Evolutionary conservation across 345 rosid genomes (phyloP).

Genomic region (Durio zibethinus): DNA sequence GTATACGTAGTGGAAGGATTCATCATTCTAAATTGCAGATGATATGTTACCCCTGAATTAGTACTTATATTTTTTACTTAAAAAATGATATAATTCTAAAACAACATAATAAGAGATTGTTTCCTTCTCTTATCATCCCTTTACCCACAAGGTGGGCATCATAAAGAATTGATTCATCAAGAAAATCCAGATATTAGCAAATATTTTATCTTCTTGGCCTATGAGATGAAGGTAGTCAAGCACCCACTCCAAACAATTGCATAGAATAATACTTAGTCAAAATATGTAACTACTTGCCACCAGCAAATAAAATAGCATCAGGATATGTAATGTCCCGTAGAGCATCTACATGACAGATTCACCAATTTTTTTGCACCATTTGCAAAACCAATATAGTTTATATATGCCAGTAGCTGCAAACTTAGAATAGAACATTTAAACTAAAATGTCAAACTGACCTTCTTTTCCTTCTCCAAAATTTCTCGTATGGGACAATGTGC

Average conservation of each 20-base stretch:
- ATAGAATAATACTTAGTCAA: background rate
- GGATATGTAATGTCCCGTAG: background rate
- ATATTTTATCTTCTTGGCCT: background rate
- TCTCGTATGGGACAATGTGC: slow-evolving; percentile 98
- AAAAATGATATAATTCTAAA: background rate
- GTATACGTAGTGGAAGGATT: background rate
- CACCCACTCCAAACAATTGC: background rate
- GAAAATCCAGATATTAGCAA: background rate
- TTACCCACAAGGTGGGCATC: background rate
- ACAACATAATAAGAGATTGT: background rate
- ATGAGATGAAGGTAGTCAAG: background rate
- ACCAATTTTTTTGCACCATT: background rate
- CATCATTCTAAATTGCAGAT: background rate
- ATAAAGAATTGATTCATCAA: background rate
- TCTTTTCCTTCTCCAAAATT: slow-evolving; percentile 84
- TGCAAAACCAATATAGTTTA: background rate
- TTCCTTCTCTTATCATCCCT: background rate
- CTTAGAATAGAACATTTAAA: background rate
- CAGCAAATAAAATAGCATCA: background rate
- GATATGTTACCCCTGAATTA: background rate
- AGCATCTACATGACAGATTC: background rate
- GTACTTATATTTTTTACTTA: background rate
- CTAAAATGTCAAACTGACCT: slow-evolving; percentile 46
- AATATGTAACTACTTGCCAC: background rate
- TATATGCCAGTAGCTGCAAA: background rate